These are phyloP conservation scores for Agaricus blazei DNA, from an alignment of 768 basidiomycete species.

Conservation along the genomic window DNA sequence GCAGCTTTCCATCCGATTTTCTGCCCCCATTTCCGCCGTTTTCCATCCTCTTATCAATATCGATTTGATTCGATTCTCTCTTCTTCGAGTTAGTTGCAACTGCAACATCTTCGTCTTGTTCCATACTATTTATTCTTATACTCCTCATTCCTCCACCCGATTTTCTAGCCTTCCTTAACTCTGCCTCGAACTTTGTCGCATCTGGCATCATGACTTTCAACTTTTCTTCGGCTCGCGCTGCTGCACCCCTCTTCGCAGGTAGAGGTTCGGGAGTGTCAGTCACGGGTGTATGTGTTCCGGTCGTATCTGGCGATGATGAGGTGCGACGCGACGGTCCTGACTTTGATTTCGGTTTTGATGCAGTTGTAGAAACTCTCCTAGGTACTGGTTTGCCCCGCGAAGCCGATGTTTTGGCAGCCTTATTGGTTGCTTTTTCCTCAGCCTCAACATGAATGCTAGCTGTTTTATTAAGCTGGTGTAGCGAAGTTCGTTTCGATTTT, in stretches of 20 bases:
- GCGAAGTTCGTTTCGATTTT: neutral
- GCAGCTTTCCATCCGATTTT: constrained; percentile 4
- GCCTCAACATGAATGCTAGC: constrained; percentile 25
- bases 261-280: neutral
- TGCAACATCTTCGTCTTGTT: constrained; percentile 10
- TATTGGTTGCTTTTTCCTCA: constrained; percentile 9
- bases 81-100: constrained; percentile 11
- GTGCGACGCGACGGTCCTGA: constrained; percentile 2
- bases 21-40: neutral
- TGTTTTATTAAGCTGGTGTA: constrained; percentile 7
- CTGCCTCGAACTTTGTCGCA: constrained; percentile 60
- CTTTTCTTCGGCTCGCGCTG: constrained; percentile 41
- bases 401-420: neutral
- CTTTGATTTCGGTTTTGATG: constrained; percentile 8
- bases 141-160: constrained; percentile 20
- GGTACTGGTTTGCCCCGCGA: constrained; percentile 6
- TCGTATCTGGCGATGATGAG: neutral
- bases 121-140: constrained; percentile 14
- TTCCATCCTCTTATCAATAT: constrained; percentile 3
- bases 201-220: constrained; percentile 78
- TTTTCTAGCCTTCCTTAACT: constrained; percentile 40
- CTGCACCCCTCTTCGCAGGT: constrained; percentile 34
- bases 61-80: constrained; percentile 7
- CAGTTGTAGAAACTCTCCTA: constrained; percentile 4
- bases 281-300: constrained; percentile 5